Conservation (phyloP, 2,329 filamentous ascomycete genomes). For the Phaeosphaeriaceae sp. region DNA sequence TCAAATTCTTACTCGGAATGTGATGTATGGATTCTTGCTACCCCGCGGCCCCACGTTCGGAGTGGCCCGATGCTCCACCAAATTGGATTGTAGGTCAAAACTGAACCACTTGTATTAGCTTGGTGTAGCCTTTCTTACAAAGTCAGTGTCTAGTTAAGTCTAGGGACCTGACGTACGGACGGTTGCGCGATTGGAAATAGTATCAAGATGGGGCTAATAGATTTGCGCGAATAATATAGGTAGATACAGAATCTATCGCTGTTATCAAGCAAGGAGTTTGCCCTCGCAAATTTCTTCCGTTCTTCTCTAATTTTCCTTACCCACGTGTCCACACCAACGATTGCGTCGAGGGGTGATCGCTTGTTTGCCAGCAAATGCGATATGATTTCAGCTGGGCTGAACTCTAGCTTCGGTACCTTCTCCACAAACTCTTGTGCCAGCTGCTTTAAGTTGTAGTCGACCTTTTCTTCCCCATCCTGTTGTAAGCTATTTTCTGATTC, state of each 20-base stretch:
- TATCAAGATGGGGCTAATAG: no score
- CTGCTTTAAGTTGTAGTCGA: constrained; percentile 12
- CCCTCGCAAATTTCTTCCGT: constrained; percentile 17
- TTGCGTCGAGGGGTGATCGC: constrained; percentile 16
- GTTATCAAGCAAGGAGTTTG: not conserved
- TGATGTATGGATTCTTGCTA: not conserved
- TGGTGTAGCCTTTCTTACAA: not conserved
- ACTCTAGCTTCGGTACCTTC: constrained; percentile 17
- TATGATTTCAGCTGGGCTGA: constrained; percentile 22
- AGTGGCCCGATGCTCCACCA: not conserved
- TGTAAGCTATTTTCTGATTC: not conserved
- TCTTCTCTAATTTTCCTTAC: constrained; percentile 16
- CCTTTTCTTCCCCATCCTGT: constrained; percentile 8
- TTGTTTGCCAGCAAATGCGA: constrained; percentile 22
- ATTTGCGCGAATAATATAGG: no score
- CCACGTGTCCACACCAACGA: constrained; percentile 17
- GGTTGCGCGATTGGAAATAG: no score
- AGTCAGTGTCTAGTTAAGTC: no score
- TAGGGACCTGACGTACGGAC: no score
- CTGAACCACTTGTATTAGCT: not conserved
- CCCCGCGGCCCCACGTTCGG: constrained; percentile 6
- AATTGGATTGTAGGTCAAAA: not conserved
- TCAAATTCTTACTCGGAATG: not conserved
- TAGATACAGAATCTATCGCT: not conserved
- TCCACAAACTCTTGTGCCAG: constrained; percentile 20